phyloP scores from a whole-genome alignment of 2,329 filamentous ascomycete genomes.

The Diatrype stigma region DNA sequence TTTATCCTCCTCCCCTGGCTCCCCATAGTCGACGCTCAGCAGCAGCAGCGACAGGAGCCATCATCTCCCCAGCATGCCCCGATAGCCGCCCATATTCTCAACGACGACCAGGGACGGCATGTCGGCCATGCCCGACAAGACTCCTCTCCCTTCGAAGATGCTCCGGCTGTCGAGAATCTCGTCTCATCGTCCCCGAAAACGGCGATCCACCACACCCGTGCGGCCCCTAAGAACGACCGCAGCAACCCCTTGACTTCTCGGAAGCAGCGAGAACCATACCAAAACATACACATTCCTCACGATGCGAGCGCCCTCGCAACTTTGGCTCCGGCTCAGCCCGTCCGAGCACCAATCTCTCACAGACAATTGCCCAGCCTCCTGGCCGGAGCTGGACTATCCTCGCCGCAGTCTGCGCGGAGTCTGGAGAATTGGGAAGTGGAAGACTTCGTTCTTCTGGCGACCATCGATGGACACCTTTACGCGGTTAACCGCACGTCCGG shows the following conservation, averaged over 20 bases:
- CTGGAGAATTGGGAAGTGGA: slow-evolving; percentile 99
- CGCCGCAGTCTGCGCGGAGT: slow-evolving; percentile 92
- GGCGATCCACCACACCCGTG: slow-evolving; percentile 10
- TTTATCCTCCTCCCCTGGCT: slow-evolving; percentile 45
- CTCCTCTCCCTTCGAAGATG: slow-evolving; percentile 14
- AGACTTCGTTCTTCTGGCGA: slow-evolving; percentile 99
- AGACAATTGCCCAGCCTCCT: slow-evolving; percentile 54
- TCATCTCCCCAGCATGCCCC: slow-evolving; percentile 19
- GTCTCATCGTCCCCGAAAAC: slow-evolving; percentile 21
- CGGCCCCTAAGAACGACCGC: slow-evolving; percentile 11
- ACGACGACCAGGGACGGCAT: slow-evolving; percentile 15
- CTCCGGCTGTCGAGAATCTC: slow-evolving; percentile 17
- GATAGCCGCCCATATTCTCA: slow-evolving; percentile 17
- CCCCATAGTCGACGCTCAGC: slow-evolving; percentile 51
- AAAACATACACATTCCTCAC: slow-evolving; percentile 35
- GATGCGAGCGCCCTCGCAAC: slow-evolving; percentile 96
- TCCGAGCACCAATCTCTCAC: slow-evolving; percentile 85
- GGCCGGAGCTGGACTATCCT: slow-evolving; percentile 61
- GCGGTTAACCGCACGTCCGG: slow-evolving; percentile 86
- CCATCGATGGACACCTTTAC: slow-evolving; percentile 95
- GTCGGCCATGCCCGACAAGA: slow-evolving; percentile 14
- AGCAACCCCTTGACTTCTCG: slow-evolving; percentile 14
- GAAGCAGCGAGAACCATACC: slow-evolving; percentile 11
- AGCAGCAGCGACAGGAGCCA: slow-evolving; percentile 43
- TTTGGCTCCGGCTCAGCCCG: slow-evolving; percentile 93